Evolutionary conservation across 176 grass and related monocot species (phyloP), one percentile per base, ranked within the genome.

Genomic region (Ampelocalamus luodianensis): DNA sequence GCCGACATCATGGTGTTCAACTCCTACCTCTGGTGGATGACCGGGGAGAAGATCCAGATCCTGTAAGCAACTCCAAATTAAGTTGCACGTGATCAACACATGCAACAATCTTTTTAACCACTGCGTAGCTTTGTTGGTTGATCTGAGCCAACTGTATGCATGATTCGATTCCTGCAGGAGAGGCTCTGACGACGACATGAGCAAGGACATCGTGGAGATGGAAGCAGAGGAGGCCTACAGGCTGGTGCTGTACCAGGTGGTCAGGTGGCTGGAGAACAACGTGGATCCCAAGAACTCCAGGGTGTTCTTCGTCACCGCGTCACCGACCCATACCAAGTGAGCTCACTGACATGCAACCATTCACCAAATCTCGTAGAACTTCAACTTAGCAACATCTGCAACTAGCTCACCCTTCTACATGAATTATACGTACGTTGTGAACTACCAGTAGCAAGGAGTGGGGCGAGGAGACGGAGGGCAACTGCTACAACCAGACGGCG

Each of bases 11-110:
- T 94, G 45, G 89, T 94, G 69, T 91, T 94, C 86, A 94, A 94
- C 71, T 86, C 92, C 29, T 94, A 94, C 70, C 89, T 91, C 63
- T 91, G 92, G 92, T 94, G 92, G 92, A 90, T 86, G 55, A 71
- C 82, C 4, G 56, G 62, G 0, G 36, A 53, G 5, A 88, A 91
- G 83, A 91, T 86, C 54, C 80, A 89, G 69, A 91, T 91, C 62
- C 72, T 93, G 92, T 93, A 85, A 79, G 69, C 24, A 53, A 11
- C 58, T 64, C n/a, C 8, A 2, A 0, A 13, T 34, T 2, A 32
- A 14, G 1, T 10, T 20, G 7, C 36, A 29, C 58, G n/a, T 24
- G 58, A 61, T 61, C n/a, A 26, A 12, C 22, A 24, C 23, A 62
- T 27, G 56, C 43, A 11, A 14, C 59, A 27, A 13, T 13, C 23